Evolutionary conservation across 345 rosid genomes (phyloP), one percentile per base, ranked within the genome.

Genomic region (Eutrema japonicum): DNA sequence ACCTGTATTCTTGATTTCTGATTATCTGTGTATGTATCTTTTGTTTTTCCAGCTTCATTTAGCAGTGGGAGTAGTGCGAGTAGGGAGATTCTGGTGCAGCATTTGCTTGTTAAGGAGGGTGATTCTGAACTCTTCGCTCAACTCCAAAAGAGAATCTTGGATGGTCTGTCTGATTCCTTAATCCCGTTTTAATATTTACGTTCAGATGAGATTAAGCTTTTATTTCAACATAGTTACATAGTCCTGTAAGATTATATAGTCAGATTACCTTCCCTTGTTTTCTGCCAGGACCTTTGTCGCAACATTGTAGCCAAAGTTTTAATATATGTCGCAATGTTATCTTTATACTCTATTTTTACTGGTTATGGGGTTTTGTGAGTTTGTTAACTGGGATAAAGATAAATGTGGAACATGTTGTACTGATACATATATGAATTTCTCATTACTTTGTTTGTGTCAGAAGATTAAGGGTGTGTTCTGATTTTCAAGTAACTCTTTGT

Each of bases 21-120:
- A 74, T 66, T 1, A 9, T 40, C 10, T 37, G 14, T 27, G 16
- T 35, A 4, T 73, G 1, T 38, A 49, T 48, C 33, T 33, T 40
- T 67, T 13, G 30, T 8, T 29, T 18, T 68, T 47, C 2, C 86
- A 80, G 96, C 92, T 79, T 86, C 93, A 2, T 84, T 82, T 63
- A 85, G 85, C 73, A 58, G 87, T 36, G 85, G 61, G 35, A 66
- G 86, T 55, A 50, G 87, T 61, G 74, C 64, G 29, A 68, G 87
- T 36, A 83, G 82, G 75, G 98, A 93, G 79, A 74, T 89, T 47
- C 68, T 90, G 73, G 97, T 93, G 67, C 92, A 93, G 72, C 97
- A 93, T 66, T 83, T 93, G 84, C 97, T 93, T 70, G 83, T 93
- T 18, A 87, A 90, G 83, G 88, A 82, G 76, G 85, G 82, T 50